Evolutionary conservation across 2,329 filamentous ascomycete genomes (phyloP).

Genomic region (Botrytis aclada): DNA sequence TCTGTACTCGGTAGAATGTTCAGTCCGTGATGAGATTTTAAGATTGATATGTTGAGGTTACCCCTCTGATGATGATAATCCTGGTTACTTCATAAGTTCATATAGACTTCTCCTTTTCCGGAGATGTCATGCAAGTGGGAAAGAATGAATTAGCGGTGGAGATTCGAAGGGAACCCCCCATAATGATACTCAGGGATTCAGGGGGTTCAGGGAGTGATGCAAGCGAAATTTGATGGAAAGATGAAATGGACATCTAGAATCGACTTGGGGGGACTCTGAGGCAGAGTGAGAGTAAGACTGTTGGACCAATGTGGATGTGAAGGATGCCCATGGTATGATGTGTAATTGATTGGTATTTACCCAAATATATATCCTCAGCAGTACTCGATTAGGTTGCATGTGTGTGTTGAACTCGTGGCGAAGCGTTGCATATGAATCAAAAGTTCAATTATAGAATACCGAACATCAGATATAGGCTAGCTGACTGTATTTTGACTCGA

Average conservation of each 20-base stretch:
- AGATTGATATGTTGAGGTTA: not conserved
- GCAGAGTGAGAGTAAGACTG: not conserved
- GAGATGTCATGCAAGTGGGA: not conserved
- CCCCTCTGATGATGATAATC: not conserved
- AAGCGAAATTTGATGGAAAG: conserved; percentile 10
- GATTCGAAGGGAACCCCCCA: not conserved
- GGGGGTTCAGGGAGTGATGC: not conserved
- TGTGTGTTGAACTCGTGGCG: not conserved
- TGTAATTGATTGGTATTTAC: not conserved
- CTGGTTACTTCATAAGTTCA: not conserved
- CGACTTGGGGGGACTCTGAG: not conserved
- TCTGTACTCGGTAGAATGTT: not conserved
- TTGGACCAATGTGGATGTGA: no score
- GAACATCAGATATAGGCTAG: not conserved
- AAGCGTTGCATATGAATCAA: not conserved
- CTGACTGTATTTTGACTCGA: not conserved
- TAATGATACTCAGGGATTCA: not conserved
- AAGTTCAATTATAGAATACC: not conserved
- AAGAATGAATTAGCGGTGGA: not conserved
- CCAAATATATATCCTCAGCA: not conserved
- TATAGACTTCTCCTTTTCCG: not conserved
- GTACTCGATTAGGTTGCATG: not conserved
- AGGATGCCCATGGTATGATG: not conserved
- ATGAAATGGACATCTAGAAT: not conserved
- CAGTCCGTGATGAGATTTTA: not conserved